Percentiles rank a stretch among this genome's conserved stretches.
phyloP scores from a whole-genome alignment of 2,329 filamentous ascomycete genomes.

The Aspergillus sp. region DNA sequence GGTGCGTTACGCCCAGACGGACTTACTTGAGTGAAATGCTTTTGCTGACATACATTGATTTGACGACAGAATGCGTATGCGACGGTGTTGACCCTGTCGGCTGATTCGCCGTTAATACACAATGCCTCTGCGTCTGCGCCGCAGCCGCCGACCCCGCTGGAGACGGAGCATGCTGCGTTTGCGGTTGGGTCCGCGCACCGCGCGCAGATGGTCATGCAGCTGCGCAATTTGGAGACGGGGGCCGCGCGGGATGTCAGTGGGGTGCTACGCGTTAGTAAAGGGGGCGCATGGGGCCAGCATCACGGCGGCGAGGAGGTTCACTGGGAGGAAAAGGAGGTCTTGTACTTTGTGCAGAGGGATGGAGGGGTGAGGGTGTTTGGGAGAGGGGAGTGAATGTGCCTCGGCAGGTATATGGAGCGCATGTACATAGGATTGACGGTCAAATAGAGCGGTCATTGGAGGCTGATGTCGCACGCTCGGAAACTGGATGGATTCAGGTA shows the following conservation, averaged over 20 bases:
- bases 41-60: not conserved
- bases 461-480: not conserved
- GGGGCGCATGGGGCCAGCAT: conserved; percentile 42
- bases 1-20: conserved; percentile 46
- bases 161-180: conserved; percentile 70
- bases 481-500: conserved; percentile 22
- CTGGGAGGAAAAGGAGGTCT: conserved; percentile 63
- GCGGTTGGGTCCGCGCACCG: conserved; percentile 71
- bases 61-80: conserved; percentile 58
- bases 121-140: conserved; percentile 33
- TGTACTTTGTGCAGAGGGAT: conserved; percentile 80
- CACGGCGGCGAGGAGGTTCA: conserved; percentile 24
- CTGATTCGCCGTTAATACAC: conserved; percentile 70
- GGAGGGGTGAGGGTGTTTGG: conserved; percentile 81
- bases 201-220: conserved; percentile 67
- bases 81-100: conserved; percentile 66
- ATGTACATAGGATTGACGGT: conserved; percentile 10
- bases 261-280: conserved; percentile 72
- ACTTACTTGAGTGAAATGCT: not conserved
- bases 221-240: conserved; percentile 79
- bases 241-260: conserved; percentile 89
- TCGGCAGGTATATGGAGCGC: conserved; percentile 6
- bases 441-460: not conserved
- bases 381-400: conserved; percentile 61
- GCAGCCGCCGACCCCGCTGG: conserved; percentile 61